phyloP scores from a whole-genome alignment of 192 early-diverging fungal genomes.

The Gamsiella multidivaricata region DNA sequence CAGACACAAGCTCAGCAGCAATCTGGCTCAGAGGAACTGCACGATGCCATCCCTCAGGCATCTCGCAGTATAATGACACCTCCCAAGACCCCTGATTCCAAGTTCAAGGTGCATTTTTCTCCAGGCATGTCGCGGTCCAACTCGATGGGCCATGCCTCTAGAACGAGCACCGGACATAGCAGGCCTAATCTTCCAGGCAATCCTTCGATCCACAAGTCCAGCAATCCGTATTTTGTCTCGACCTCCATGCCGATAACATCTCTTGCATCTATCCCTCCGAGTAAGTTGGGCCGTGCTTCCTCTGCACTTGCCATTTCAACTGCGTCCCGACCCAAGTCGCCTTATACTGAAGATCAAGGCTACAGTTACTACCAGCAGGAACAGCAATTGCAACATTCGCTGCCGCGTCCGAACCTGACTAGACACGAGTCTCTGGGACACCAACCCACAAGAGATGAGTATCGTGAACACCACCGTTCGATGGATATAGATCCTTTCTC shows the following conservation, averaged over 20 bases:
- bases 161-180: conserved; percentile 4
- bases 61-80: conserved; percentile 22
- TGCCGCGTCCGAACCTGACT: conserved; percentile 40
- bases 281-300: conserved; percentile 18
- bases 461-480: conserved; percentile 20
- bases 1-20: conserved; percentile 9
- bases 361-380: conserved; percentile 37
- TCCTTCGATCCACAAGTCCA: conserved; percentile 39
- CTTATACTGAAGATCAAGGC: conserved; percentile 5
- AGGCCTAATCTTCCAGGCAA: conserved; percentile 44
- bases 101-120: conserved; percentile 25
- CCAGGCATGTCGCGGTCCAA: conserved; percentile 38
- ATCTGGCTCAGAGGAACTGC: background rate
- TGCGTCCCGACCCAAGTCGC: background rate
- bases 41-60: background rate
- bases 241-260: conserved; percentile 9
- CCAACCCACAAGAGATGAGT: background rate
- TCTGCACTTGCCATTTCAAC: conserved; percentile 6
- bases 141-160: conserved; percentile 10
- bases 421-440: conserved; percentile 33
- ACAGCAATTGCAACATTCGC: conserved; percentile 32
- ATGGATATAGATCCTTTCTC: conserved; percentile 35
- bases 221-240: conserved; percentile 11
- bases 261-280: conserved; percentile 1
- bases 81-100: conserved; percentile 25